Evolutionary conservation across 768 basidiomycete genomes (phyloP), one percentile per base, ranked within the genome.

Genomic region (Suillus luteus): DNA sequence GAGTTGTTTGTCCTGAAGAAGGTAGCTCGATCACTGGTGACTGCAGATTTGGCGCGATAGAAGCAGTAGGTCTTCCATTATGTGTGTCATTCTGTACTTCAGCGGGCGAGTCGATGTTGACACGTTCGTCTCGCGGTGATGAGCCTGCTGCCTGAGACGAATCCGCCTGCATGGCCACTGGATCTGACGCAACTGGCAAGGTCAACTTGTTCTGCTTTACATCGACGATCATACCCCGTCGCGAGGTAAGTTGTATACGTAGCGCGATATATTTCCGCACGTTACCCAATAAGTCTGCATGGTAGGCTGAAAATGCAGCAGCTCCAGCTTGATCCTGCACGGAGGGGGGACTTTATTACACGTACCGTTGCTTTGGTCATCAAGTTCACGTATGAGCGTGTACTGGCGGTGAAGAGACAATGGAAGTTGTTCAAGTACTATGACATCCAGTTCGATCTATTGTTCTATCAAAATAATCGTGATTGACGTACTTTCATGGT

Each of bases 361-460:
- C 80, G 51, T 58, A 90, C 91, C 77, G 48, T 81, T 76, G 41
- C 82, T 80, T 72, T 91, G 86, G 62, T 86, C 80, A 67, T 94
- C 93, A 41, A 93, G 77, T 72, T 95, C 92, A 8, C 81, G 79
- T 74, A 93, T 82, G 37, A 95, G 78, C 37, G 83, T 81, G 69
- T 87, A 87, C 60, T 89, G 87, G 51, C 93, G 81, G 64, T 89
- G 87, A 24, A 94, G 73, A 33, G 89, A 87, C 61, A 92, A 76
- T 1, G 93, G 93, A 9, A 95, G 75, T 71, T 93, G 90, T 64
- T 92, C 90, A 59, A 93, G 81, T 55, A 88, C 92, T 95, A 59
- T 37, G 52, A 24, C 31, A 43, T 40, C 59, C 59, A 49, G 40
- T 40, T 59, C 57, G 19, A 19, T 51, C 57, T 37, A 52, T 51